Evolutionary conservation across 2,329 filamentous ascomycete species (phyloP), one percentile per base, ranked within the genome.

Genomic region (Penicillium brevicompactum): DNA sequence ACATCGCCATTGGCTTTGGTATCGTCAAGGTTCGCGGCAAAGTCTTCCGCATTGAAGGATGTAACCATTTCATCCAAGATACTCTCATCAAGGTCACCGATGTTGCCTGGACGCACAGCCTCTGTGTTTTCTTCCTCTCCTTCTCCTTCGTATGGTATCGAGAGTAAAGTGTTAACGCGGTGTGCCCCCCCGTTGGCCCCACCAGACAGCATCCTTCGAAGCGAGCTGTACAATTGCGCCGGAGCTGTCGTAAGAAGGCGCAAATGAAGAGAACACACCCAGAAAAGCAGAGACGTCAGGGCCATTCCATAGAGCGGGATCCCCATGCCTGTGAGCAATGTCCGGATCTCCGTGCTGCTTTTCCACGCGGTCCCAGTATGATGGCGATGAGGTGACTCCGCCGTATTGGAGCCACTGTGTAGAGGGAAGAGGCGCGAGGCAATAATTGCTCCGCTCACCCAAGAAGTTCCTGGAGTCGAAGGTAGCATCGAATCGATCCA

Each of bases 191-290:
- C 70, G 65, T 58, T 74, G 73, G 27, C 68, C 70, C 77, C 77
- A 81, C 77, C 78, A 81, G n/a, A 75, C 62, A 50, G 75, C 62
- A 46, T 75, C 69, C 48, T 78, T 78, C 4, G 72, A 67, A 56
- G 76, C 69, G n/a, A 67, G 65, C 37, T 76, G 70, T n/a, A 79
- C 58, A 42, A 79, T 63, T 13, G 77, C 70, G 1, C 69, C 71
- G 7, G 75, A 73, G 57, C 77, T 79, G 57, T 81, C 78, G 53
- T 72, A 75, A 22, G 71, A 72, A 8, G 78, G 78, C 4, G 77
- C 78, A 68, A 81, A 81, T 10, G 78, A 79, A 4, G 78, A 80
- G 58, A 78, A 81, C 18, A 75, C 74, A 31, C 76, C 72, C 45
- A 74, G 74, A 46, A 78, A 72, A 31, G 75, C 56, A 46, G 72